Conservation (phyloP, 2,329 filamentous ascomycete species). For the Fusarium austroafricanum region DNA sequence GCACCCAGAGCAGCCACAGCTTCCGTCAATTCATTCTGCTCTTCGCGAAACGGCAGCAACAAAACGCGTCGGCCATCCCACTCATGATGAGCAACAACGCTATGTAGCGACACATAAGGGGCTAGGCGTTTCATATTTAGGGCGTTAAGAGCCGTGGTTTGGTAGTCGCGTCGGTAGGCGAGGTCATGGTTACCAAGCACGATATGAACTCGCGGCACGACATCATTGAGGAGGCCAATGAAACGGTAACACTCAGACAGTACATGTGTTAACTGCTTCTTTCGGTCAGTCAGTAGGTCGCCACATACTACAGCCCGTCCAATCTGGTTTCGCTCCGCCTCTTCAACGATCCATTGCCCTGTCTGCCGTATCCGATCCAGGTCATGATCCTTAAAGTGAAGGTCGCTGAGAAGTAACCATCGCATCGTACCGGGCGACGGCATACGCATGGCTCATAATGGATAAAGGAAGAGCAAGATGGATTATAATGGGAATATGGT, state of each 20-base stretch:
- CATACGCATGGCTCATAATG: no score
- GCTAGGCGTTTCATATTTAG: constrained; percentile 32
- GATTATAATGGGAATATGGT: no score
- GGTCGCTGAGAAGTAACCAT: constrained; percentile 41
- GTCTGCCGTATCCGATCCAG: constrained; percentile 32
- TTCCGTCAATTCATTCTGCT: constrained; percentile 32
- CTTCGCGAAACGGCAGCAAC: constrained; percentile 40
- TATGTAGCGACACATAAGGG: constrained; percentile 34
- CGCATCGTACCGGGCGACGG: not conserved
- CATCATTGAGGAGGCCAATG: constrained; percentile 28
- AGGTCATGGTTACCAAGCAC: constrained; percentile 44
- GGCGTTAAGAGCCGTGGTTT: constrained; percentile 37
- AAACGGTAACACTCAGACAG: constrained; percentile 38
- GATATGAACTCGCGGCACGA: constrained; percentile 34
- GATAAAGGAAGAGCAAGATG: no score
- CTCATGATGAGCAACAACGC: constrained; percentile 10
- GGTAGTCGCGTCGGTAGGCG: constrained; percentile 41
- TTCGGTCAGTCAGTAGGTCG: constrained; percentile 40
- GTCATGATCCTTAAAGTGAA: constrained; percentile 38
- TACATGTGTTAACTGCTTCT: constrained; percentile 30
- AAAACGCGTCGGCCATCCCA: constrained; percentile 38
- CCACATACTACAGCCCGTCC: constrained; percentile 35
- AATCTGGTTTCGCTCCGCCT: constrained; percentile 29
- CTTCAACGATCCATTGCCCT: constrained; percentile 35
- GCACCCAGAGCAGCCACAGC: constrained; percentile 23